Evolutionary conservation across 164 flowering plant species (phyloP), one percentile per base, ranked within the genome.

Genomic region (Brasenia schreberi): DNA sequence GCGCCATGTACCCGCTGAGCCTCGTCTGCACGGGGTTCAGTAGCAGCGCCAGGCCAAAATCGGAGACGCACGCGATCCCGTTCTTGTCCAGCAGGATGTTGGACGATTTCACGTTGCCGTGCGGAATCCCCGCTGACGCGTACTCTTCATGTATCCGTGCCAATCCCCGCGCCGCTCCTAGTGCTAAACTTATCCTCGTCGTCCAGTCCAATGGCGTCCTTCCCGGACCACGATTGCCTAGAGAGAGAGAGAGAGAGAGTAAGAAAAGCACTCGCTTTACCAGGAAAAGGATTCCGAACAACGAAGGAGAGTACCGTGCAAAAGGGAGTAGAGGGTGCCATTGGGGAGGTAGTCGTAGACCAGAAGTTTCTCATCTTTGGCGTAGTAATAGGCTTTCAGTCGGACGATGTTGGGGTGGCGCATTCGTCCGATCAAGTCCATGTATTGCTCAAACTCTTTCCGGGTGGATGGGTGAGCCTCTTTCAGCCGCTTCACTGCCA

Each of bases 131-230:
- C 0, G 94, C 69, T 33, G 72, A 67, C 5, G 73, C 67, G 75
- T 89, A 88, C 66, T 88, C 87, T 10, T 84, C 85, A 59, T 95
- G 97, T 53, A 95, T 80, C 45, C 79, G 69, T 4, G 90, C 87
- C 1, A 95, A 81, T 18, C 99, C 99, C 1, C 96, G 77, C 44
- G 97, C 97, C 0, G 97, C 97, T 17, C 97, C 97, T 5, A 92
- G 69, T 11, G 82, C 86, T 77, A 95, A 74, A 72, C 96, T 84
- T 71, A 90, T 81, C 75, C 99, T 84, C 7, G 96, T 90, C 2
- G 96, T 90, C 99, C 99, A 95, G 71, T 95, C 99, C 73, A 95
- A 62, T 17, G 99, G 97, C 62, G 85, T 88, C 69, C 99, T 83
- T 17, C 99, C 97, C 0, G 94, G 87, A 12, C 99, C 99, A 5